Conservation (phyloP, 148 eudicot genomes). For the Arbutus unedo region DNA sequence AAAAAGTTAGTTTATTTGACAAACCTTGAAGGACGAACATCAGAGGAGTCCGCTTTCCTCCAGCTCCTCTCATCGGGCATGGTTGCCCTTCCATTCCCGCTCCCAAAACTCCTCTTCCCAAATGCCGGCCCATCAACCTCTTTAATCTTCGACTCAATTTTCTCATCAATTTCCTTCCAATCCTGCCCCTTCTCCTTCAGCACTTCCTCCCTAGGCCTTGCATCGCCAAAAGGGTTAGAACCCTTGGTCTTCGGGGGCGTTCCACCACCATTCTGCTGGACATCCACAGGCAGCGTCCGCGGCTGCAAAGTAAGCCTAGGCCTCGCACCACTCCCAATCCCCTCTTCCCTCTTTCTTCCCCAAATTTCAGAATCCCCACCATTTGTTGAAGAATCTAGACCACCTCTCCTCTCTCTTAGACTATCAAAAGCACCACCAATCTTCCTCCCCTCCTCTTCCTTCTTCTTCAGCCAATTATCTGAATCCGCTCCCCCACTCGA, state of each 20-base stretch:
- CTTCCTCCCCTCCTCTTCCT: slow-evolving; percentile 43
- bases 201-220: slow-evolving; percentile 97
- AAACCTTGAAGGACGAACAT: slow-evolving; percentile 56
- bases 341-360: slow-evolving; percentile 51
- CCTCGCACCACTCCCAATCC: slow-evolving; percentile 33
- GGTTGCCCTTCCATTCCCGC: slow-evolving; percentile 30
- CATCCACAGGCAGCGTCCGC: slow-evolving; percentile 51
- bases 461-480: slow-evolving; percentile 52
- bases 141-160: slow-evolving; percentile 60
- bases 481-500: slow-evolving; percentile 46
- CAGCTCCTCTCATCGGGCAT: slow-evolving; percentile 54
- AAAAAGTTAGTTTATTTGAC: slow-evolving; percentile 14
- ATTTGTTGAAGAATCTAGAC: slow-evolving; percentile 26
- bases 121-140: slow-evolving; percentile 33
- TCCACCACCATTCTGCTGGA: slow-evolving; percentile 23
- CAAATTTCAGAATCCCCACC: slow-evolving; percentile 51
- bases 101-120: slow-evolving; percentile 56
- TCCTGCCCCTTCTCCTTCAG: slow-evolving; percentile 88
- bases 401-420: slow-evolving; percentile 50
- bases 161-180: slow-evolving; percentile 97
- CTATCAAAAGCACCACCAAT: slow-evolving; percentile 49
- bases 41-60: slow-evolving; percentile 63
- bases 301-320: slow-evolving; percentile 89
- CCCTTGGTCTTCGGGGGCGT: slow-evolving; percentile 44
- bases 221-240: slow-evolving; percentile 80